Evolutionary conservation across 768 basidiomycete species (phyloP).

Genomic region (Termitomyces sp.): DNA sequence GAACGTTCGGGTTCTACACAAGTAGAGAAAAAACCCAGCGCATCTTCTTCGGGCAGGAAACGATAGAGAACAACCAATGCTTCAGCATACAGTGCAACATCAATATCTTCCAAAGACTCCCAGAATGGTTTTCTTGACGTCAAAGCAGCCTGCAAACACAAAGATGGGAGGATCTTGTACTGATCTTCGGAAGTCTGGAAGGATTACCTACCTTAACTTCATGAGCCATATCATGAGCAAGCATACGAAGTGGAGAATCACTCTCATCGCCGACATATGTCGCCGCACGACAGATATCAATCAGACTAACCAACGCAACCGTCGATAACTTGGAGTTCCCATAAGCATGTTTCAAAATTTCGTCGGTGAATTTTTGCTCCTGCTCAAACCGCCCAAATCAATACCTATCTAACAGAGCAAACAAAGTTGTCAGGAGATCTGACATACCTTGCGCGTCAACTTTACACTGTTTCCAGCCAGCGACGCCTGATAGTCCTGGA

Average conservation of each 20-base stretch:
- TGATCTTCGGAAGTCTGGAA: background rate
- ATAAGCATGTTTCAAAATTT: slow-evolving; percentile 52
- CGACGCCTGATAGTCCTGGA: slow-evolving; percentile 48
- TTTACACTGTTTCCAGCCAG: slow-evolving; percentile 24
- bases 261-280: slow-evolving; percentile 41
- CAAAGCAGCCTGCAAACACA: slow-evolving; percentile 21
- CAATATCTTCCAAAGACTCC: slow-evolving; percentile 65
- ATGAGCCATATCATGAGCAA: slow-evolving; percentile 70
- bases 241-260: slow-evolving; percentile 56
- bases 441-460: slow-evolving; percentile 31
- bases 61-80: slow-evolving; percentile 69
- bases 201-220: slow-evolving; percentile 61
- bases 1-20: slow-evolving; percentile 76
- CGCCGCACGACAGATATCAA: slow-evolving; percentile 78
- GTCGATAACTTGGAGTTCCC: slow-evolving; percentile 56
- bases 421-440: background rate
- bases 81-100: slow-evolving; percentile 73
- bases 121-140: slow-evolving; percentile 58
- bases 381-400: slow-evolving; percentile 10
- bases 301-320: slow-evolving; percentile 62
- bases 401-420: background rate
- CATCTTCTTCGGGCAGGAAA: slow-evolving; percentile 60
- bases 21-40: slow-evolving; percentile 50
- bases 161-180: background rate
- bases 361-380: slow-evolving; percentile 60